A percentile compares a stretch with the other conserved stretches of the same genome.
These are phyloP conservation scores for Suhomyces vadensis DNA, from an alignment of 805 yeast genomes.

Conservation along the genomic window DNA sequence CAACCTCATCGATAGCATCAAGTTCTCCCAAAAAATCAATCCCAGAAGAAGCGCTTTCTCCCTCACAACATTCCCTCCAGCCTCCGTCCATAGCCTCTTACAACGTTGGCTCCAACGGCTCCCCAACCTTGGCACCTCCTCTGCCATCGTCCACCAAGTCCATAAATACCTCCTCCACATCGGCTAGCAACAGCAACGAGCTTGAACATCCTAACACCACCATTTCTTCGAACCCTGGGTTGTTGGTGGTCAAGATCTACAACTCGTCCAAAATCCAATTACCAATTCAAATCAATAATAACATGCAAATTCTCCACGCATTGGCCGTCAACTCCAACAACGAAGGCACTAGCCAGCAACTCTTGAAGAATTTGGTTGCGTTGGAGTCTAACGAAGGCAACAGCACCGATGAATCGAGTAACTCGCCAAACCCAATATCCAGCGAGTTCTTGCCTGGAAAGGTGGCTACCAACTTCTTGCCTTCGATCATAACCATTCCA, in stretches of 20 bases:
- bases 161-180: neutral
- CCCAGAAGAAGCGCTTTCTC: neutral
- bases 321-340: constrained; percentile 55
- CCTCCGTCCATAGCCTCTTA: neutral
- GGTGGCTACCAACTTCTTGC: constrained; percentile 42
- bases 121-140: neutral
- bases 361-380: constrained; percentile 14
- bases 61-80: neutral
- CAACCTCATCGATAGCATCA: constrained; percentile 4
- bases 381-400: constrained; percentile 10
- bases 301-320: constrained; percentile 62
- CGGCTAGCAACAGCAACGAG: too few relatives aligned
- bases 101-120: too few relatives aligned
- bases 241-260: constrained; percentile 75
- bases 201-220: constrained; percentile 6
- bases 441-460: constrained; percentile 29
- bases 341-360: constrained; percentile 24
- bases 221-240: constrained; percentile 52
- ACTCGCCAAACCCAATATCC: neutral
- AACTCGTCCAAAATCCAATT: constrained; percentile 65
- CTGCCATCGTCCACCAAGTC: neutral
- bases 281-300: constrained; percentile 70
- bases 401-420: neutral
- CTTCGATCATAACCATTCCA: constrained; percentile 57
- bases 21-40: neutral